phyloP scores from a whole-genome alignment of 129 eudicot genomes.

The Flaveria trinervia region DNA sequence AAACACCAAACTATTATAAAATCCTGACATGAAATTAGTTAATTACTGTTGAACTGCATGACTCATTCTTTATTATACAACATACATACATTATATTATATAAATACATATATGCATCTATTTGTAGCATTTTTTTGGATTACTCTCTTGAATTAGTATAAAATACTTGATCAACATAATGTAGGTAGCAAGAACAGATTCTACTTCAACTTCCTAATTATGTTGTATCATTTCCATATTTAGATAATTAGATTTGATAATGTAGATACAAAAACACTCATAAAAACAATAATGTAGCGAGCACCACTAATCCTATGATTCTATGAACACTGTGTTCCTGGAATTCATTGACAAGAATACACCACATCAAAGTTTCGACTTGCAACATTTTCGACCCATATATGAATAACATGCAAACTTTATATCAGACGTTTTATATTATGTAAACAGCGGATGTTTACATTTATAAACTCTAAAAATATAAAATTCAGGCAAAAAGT shows the following conservation, averaged over 20 bases:
- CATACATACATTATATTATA: no score
- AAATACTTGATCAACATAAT: neutral
- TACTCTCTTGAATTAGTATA: no score
- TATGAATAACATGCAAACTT: neutral
- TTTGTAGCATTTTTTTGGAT: neutral
- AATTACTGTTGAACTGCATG: slow-evolving; percentile 14
- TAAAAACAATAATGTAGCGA: slow-evolving; percentile 6
- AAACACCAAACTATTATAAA: slow-evolving; percentile 32
- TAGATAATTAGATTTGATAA: slow-evolving; percentile 16
- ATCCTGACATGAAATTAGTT: slow-evolving; percentile 3
- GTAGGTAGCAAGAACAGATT: slow-evolving; percentile 38
- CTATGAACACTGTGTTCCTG: neutral
- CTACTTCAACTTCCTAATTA: slow-evolving; percentile 30
- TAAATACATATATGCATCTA: neutral
- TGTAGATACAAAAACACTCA: slow-evolving; percentile 4
- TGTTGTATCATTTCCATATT: slow-evolving; percentile 19
- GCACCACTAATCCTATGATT: neutral
- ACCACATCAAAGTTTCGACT: neutral
- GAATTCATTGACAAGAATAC: neutral
- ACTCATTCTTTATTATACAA: neutral
- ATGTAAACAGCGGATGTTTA: neutral
- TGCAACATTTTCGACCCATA: neutral
- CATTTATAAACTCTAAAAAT: neutral
- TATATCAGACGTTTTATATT: neutral
- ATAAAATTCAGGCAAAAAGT: neutral